Percentiles rank a stretch among this genome's conserved stretches.
Evolutionary conservation across 73 alveolate genomes (phyloP).

Genomic region (Halteria grandinella): DNA sequence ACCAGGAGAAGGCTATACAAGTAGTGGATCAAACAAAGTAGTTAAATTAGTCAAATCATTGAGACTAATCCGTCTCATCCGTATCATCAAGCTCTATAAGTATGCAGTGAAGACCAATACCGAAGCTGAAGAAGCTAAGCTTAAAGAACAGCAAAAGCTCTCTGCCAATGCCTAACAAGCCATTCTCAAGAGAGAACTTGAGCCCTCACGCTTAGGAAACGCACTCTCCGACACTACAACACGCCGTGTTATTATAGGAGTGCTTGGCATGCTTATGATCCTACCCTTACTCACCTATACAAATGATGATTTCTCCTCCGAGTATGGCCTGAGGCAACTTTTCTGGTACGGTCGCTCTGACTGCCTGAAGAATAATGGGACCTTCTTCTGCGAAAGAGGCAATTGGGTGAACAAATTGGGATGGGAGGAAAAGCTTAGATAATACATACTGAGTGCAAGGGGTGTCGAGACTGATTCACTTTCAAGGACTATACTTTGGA

Average conservation of each 20-base stretch:
- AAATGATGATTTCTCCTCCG: slow-evolving; percentile 50
- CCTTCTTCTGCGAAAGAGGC: slow-evolving; percentile 44
- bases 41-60: slow-evolving; percentile 60
- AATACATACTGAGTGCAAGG: slow-evolving; percentile 30
- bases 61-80: slow-evolving; percentile 79
- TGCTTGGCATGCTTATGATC: slow-evolving; percentile 70
- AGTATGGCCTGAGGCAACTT: slow-evolving; percentile 67
- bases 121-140: slow-evolving; percentile 81
- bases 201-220: slow-evolving; percentile 77
- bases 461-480: slow-evolving; percentile 55
- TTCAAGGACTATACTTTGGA: slow-evolving; percentile 60
- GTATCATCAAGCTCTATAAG: slow-evolving; percentile 84
- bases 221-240: slow-evolving; percentile 72
- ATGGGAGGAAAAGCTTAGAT: slow-evolving; percentile 66
- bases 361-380: slow-evolving; percentile 12
- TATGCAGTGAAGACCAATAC: slow-evolving; percentile 78
- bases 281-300: slow-evolving; percentile 70
- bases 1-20: slow-evolving; percentile 47
- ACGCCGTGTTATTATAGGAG: slow-evolving; percentile 81
- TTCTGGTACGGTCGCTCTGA: slow-evolving; percentile 76
- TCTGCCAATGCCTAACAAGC: slow-evolving; percentile 82
- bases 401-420: slow-evolving; percentile 63
- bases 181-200: slow-evolving; percentile 81
- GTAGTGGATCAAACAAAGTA: slow-evolving; percentile 44
- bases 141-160: slow-evolving; percentile 68